Evolutionary conservation across 768 basidiomycete species (phyloP).

Genomic region (Postia placenta): DNA sequence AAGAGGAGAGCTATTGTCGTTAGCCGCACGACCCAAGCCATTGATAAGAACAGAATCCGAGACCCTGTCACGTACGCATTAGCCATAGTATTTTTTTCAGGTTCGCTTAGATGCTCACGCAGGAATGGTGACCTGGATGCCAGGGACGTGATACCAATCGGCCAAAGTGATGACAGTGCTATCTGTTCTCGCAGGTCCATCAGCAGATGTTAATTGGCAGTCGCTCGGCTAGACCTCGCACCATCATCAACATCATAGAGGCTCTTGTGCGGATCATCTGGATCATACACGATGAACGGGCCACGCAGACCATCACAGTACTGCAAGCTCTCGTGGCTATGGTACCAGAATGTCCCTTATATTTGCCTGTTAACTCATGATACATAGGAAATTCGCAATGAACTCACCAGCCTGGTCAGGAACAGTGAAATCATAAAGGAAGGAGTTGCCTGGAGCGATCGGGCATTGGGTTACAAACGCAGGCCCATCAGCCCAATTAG

Average conservation of each 20-base stretch:
- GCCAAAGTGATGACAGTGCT: constrained; percentile 42
- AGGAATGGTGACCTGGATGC: constrained; percentile 7
- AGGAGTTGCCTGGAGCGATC: constrained; percentile 29
- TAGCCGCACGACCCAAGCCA: constrained; percentile 38
- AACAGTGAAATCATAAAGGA: constrained; percentile 31
- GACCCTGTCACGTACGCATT: constrained; percentile 5
- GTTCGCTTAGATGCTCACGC: constrained; percentile 7
- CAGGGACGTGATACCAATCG: constrained; percentile 35
- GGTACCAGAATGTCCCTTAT: constrained; percentile 33
- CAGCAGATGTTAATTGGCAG: not conserved
- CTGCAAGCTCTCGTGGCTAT: constrained; percentile 34
- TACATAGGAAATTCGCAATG: not conserved
- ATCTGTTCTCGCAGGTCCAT: constrained; percentile 23
- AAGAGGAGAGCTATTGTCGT: constrained; percentile 29
- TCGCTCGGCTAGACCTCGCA: too few relatives aligned
- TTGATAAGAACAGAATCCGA: constrained; percentile 39
- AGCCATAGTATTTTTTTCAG: not conserved
- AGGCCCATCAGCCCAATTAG: constrained; percentile 40
- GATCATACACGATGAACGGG: constrained; percentile 27
- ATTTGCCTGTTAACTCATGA: not conserved
- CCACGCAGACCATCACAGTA: constrained; percentile 41
- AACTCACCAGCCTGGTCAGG: constrained; percentile 20
- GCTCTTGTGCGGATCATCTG: constrained; percentile 20
- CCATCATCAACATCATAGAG: constrained; percentile 28
- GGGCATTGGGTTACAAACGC: constrained; percentile 39